Percentiles rank a stretch among this genome's conserved stretches.
These are phyloP conservation scores for Pseudogymnoascus sp. DNA, from an alignment of 2,329 filamentous ascomycete species.

Conservation along the genomic window DNA sequence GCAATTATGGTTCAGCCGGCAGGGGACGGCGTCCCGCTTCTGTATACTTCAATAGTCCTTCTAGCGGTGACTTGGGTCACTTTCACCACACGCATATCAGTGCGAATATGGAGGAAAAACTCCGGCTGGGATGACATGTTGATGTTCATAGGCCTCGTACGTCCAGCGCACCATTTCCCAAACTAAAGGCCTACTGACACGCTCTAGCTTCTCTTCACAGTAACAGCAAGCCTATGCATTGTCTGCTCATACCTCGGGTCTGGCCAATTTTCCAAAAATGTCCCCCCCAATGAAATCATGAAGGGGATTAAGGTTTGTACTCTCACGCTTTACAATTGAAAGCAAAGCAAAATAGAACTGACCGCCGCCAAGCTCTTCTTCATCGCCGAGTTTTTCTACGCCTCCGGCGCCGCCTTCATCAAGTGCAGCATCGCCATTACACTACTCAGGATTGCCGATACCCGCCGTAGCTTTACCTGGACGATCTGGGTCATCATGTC, in stretches of 20 bases:
- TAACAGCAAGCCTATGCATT: slow-evolving; percentile 23
- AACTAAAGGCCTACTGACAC: slow-evolving; percentile 9
- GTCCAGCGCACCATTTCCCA: background rate
- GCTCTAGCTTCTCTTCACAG: slow-evolving; percentile 22
- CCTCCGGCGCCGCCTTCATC: slow-evolving; percentile 24
- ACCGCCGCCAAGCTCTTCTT: slow-evolving; percentile 26
- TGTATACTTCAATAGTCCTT: slow-evolving; percentile 21
- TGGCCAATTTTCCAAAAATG: slow-evolving; percentile 18
- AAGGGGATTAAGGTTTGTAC: slow-evolving; percentile 18
- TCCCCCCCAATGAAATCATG: slow-evolving; percentile 16
- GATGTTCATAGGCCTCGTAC: slow-evolving; percentile 23
- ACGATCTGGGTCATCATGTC: slow-evolving; percentile 23
- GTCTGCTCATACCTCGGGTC: slow-evolving; percentile 24
- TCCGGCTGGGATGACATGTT: slow-evolving; percentile 23
- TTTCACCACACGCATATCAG: slow-evolving; percentile 17
- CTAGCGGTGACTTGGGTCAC: slow-evolving; percentile 21
- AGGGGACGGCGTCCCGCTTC: slow-evolving; percentile 22
- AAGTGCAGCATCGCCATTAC: slow-evolving; percentile 27
- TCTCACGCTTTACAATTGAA: background rate
- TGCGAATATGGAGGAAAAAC: slow-evolving; percentile 22
- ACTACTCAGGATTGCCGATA: slow-evolving; percentile 27
- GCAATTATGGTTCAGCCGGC: slow-evolving; percentile 20
- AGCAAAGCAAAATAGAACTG: slow-evolving; percentile 6
- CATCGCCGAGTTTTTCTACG: slow-evolving; percentile 33
- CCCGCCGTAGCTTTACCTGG: slow-evolving; percentile 23